Conservation (phyloP, 2,329 filamentous ascomycete species). For the Epicoccum sorghinum region DNA sequence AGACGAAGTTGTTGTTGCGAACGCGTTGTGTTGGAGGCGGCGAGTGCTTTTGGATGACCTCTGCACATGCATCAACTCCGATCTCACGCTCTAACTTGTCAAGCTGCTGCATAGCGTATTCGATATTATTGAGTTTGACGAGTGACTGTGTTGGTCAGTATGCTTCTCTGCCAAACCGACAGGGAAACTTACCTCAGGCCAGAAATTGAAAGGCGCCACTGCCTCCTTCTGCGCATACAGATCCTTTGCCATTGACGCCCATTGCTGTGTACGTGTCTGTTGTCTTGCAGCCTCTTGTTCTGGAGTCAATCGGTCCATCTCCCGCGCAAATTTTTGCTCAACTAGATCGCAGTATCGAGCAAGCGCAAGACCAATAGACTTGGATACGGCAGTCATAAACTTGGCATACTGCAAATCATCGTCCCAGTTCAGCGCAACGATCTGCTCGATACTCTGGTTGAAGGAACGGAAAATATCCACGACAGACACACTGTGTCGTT, state of each 20-base stretch:
- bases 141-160: constrained; percentile 68
- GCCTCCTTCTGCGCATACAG: constrained; percentile 91
- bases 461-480: constrained; percentile 94
- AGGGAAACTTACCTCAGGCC: constrained; percentile 72
- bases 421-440: constrained; percentile 87
- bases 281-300: constrained; percentile 80
- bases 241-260: constrained; percentile 91
- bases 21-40: constrained; percentile 72
- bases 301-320: constrained; percentile 91
- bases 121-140: constrained; percentile 97
- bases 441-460: constrained; percentile 87
- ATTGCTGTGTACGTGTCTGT: constrained; percentile 88
- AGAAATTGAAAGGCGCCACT: constrained; percentile 96
- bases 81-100: constrained; percentile 89
- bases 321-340: constrained; percentile 81
- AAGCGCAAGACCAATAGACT: constrained; percentile 81
- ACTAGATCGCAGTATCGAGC: constrained; percentile 90
- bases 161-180: neutral
- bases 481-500: constrained; percentile 90
- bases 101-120: constrained; percentile 89
- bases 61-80: constrained; percentile 89
- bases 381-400: constrained; percentile 94
- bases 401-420: constrained; percentile 92
- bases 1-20: constrained; percentile 87
- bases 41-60: constrained; percentile 75